Evolutionary conservation across 805 yeast species (phyloP).

Genomic region (Wickerhamiella lipophila): DNA sequence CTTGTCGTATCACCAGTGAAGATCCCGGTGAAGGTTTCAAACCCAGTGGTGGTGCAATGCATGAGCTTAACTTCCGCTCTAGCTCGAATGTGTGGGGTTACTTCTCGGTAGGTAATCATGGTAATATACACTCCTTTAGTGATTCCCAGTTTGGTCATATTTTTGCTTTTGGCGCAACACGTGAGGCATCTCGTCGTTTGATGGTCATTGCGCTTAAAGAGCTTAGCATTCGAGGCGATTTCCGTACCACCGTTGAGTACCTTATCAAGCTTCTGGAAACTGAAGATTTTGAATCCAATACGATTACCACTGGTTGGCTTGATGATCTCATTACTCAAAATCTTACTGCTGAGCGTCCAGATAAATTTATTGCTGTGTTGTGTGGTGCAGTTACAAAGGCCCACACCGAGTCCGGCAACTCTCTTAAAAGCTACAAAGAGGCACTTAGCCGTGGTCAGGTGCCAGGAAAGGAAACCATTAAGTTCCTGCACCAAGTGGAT

Average conservation of each 20-base stretch:
- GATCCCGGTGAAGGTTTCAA: conserved; percentile 99
- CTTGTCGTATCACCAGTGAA: conserved; percentile 97
- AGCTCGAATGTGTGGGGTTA: conserved; percentile 99
- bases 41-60: conserved; percentile 94
- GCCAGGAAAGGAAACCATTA: conserved; percentile 65
- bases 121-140: conserved; percentile 93
- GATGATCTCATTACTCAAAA: conserved; percentile 90
- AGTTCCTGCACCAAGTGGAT: conserved; percentile 83
- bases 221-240: conserved; percentile 93
- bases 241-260: conserved; percentile 95
- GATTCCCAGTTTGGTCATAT: conserved; percentile 99
- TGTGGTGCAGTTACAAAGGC: conserved; percentile 99
- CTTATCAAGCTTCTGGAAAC: conserved; percentile 90
- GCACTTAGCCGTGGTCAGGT: conserved; percentile 95
- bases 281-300: conserved; percentile 90
- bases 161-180: conserved; percentile 96
- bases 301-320: conserved; percentile 97
- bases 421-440: conserved; percentile 51
- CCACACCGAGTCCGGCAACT: conserved; percentile 60
- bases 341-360: conserved; percentile 95
- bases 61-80: conserved; percentile 92
- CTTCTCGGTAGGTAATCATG: conserved; percentile 91
- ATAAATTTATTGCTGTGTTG: conserved; percentile 73
- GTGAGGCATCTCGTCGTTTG: conserved; percentile 95
- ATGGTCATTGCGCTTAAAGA: conserved; percentile 98